These are phyloP conservation scores for Mycena crocata DNA, from an alignment of 768 basidiomycete genomes.

Conservation along the genomic window DNA sequence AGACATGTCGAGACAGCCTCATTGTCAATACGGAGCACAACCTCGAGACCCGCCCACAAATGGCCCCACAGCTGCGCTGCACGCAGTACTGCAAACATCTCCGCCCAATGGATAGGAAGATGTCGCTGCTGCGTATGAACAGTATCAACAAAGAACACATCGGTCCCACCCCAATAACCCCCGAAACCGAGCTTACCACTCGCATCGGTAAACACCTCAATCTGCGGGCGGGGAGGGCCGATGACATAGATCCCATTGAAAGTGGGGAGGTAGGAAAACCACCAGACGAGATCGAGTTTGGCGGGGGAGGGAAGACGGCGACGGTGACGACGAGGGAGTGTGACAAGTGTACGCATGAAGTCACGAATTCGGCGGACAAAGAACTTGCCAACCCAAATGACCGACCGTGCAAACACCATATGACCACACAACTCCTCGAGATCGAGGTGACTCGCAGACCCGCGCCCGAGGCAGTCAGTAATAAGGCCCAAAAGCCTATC, in stretches of 20 bases:
- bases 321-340: neutral
- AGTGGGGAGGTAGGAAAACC: neutral
- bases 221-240: neutral
- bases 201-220: neutral
- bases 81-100: neutral
- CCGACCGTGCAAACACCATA: neutral
- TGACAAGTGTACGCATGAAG: neutral
- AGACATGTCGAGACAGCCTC: slow-evolving; percentile 12
- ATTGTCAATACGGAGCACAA: slow-evolving; percentile 14
- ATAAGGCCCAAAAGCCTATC: slow-evolving; percentile 25
- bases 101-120: slow-evolving; percentile 4
- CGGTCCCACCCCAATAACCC: neutral
- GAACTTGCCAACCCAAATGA: neutral
- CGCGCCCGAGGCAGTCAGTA: neutral
- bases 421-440: slow-evolving; percentile 27
- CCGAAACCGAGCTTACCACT: neutral
- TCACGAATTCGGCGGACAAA: neutral
- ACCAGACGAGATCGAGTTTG: neutral
- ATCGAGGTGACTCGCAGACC: slow-evolving; percentile 18
- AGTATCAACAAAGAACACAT: neutral
- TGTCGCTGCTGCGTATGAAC: neutral
- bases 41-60: slow-evolving; percentile 3
- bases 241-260: neutral
- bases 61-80: slow-evolving; percentile 27
- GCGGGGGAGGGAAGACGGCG: neutral